Evolutionary conservation across 805 yeast genomes (phyloP).

Genomic region (Teunomyces aglyptinius): DNA sequence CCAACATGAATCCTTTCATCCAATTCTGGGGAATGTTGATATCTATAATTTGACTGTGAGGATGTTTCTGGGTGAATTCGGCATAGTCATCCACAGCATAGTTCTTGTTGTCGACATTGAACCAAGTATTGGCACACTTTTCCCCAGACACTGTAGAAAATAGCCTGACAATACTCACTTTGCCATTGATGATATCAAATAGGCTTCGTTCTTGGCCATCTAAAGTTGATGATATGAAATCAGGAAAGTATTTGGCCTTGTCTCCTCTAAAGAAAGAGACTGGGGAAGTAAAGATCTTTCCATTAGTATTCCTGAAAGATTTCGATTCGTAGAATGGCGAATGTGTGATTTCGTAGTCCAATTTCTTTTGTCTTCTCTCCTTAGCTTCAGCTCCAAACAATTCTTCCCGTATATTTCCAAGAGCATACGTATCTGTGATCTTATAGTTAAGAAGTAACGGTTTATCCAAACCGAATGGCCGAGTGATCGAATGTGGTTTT

Average conservation of each 20-base stretch:
- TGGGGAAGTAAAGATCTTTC: slow-evolving; percentile 84
- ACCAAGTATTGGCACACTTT: slow-evolving; percentile 59
- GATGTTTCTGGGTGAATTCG: slow-evolving; percentile 40
- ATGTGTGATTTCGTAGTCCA: slow-evolving; percentile 42
- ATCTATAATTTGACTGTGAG: slow-evolving; percentile 70
- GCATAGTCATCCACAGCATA: slow-evolving; percentile 40
- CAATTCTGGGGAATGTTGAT: slow-evolving; percentile 72
- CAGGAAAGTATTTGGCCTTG: slow-evolving; percentile 79
- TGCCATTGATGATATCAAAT: slow-evolving; percentile 39
- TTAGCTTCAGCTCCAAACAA: slow-evolving; percentile 34
- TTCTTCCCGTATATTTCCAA: slow-evolving; percentile 18
- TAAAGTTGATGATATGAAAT: slow-evolving; percentile 59
- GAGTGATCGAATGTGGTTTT: slow-evolving; percentile 26
- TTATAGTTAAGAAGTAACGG: slow-evolving; percentile 28
- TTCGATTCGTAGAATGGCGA: slow-evolving; percentile 45
- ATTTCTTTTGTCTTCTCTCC: slow-evolving; percentile 36
- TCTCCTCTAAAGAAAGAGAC: slow-evolving; percentile 71
- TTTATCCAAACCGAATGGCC: slow-evolving; percentile 39
- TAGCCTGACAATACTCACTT: slow-evolving; percentile 62
- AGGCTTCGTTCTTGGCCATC: slow-evolving; percentile 34
- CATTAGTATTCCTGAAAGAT: slow-evolving; percentile 66
- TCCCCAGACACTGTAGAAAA: slow-evolving; percentile 72
- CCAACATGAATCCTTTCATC: slow-evolving; percentile 60
- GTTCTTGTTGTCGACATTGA: slow-evolving; percentile 44
- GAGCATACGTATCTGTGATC: slow-evolving; percentile 14